Evolutionary conservation across 2,329 filamentous ascomycete genomes (phyloP), one percentile per base, ranked within the genome.

Genomic region (Verticillium nonalfalfae): DNA sequence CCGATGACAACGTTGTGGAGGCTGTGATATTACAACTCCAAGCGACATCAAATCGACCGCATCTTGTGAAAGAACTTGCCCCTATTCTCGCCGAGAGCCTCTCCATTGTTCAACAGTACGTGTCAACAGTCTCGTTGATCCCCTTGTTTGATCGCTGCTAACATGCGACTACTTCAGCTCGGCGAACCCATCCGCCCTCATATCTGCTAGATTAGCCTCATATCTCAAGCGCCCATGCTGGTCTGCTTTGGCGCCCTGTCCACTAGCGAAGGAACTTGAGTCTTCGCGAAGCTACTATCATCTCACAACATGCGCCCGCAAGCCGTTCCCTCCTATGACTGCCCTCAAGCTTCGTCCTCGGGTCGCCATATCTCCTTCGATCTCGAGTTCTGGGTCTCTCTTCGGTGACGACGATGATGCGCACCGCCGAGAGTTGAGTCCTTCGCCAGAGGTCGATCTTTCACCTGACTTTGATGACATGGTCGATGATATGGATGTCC

Each of bases 1-100:
- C 98, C 76, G 92, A 93, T 72, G 95, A 99, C 74, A 93, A 97
- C 71, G 96, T 99, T 68, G 94, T 99, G 59, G 89, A 96, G 72
- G 92, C 87, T 15, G 92, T 96, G 57, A 91, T 98, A 70, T 78
- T 91, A 68, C 93, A 96, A 76, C 81, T 99, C 61, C 89, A 97
- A 74, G 90, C 90, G 73, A 96, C 93, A 1, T 90, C 88, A 64
- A 99, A 99, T 76, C 85, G 93, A 60, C 95, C 95, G 61, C 94
- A 97, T 76, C 82, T 98, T 35, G 92, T 98, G 65, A 97, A 97
- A 77, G 94, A 98, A 76, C 84, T 99, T 56, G 92, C 93, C 59
- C 85, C 87, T 14, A 85, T 96, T 59, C 82, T 98, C 63, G 86
- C 90, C 67, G 85, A 86, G 64, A 86, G 86, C 64, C 88, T 96